A percentile compares a stretch with the other conserved stretches of the same genome.
Evolutionary conservation across 1,139 yeast species (phyloP).

Genomic region (Geotrichum cucujoidarum): DNA sequence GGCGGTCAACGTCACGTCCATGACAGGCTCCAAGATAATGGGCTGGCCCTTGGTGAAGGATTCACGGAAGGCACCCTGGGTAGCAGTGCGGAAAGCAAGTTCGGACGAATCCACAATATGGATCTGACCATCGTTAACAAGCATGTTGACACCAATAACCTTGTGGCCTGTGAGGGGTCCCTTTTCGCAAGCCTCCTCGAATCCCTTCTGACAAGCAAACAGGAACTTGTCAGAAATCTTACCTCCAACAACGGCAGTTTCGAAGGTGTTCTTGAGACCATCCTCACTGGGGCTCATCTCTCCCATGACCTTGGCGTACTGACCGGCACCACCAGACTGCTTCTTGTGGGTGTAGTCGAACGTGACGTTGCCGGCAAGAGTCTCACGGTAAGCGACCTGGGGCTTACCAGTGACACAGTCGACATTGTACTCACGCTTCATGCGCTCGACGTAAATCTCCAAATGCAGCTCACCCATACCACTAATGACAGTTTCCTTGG

Average conservation of each 20-base stretch:
- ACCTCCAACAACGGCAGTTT: slow-evolving; percentile 92
- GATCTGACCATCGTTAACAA: slow-evolving; percentile 93
- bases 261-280: slow-evolving; percentile 60
- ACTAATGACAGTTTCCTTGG: slow-evolving; percentile 91
- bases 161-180: slow-evolving; percentile 96
- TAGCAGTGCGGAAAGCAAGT: slow-evolving; percentile 89
- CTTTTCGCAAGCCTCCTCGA: slow-evolving; percentile 89
- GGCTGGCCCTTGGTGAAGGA: slow-evolving; percentile 84
- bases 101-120: slow-evolving; percentile 97
- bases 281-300: slow-evolving; percentile 39
- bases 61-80: slow-evolving; percentile 85
- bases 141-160: slow-evolving; percentile 89
- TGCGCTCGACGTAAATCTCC: slow-evolving; percentile 95
- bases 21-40: slow-evolving; percentile 89
- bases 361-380: slow-evolving; percentile 66
- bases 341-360: slow-evolving; percentile 95
- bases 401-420: slow-evolving; percentile 96
- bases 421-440: slow-evolving; percentile 94
- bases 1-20: slow-evolving; percentile 89
- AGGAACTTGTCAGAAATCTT: slow-evolving; percentile 92
- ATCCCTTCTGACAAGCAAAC: slow-evolving; percentile 92
- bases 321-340: slow-evolving; percentile 99
- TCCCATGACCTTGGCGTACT: slow-evolving; percentile 95
- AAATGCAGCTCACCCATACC: slow-evolving; percentile 99
- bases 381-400: slow-evolving; percentile 96